Conservation (phyloP, 441 rosid species). For the Melastoma candidum region DNA sequence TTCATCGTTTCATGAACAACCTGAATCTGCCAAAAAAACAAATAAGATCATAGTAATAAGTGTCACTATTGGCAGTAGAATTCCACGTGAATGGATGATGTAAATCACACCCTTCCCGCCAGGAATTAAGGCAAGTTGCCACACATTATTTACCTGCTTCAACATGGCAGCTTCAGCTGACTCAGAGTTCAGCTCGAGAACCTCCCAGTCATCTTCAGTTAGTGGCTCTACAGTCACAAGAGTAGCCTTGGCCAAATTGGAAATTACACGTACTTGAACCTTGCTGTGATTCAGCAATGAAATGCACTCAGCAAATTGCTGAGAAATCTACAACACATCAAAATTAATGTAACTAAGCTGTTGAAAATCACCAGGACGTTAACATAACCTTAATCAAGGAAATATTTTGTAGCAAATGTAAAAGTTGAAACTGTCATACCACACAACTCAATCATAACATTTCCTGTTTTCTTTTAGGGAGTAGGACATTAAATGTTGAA, state of each 20-base stretch:
- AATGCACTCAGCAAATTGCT: conserved; percentile 76
- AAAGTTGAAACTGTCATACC: too few relatives aligned
- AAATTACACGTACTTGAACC: conserved; percentile 55
- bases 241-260: conserved; percentile 63
- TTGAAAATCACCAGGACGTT: too few relatives aligned
- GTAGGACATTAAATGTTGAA: too few relatives aligned
- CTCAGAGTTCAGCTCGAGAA: conserved; percentile 86
- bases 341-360: background rate
- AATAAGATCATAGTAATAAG: too few relatives aligned
- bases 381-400: too few relatives aligned
- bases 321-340: conserved; percentile 40
- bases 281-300: conserved; percentile 43
- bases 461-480: too few relatives aligned
- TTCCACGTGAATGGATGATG: background rate
- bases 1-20: conserved; percentile 68
- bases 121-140: background rate
- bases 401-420: too few relatives aligned
- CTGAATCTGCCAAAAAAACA: conserved; percentile 43
- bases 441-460: too few relatives aligned
- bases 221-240: conserved; percentile 76
- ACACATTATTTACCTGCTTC: conserved; percentile 46
- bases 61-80: too few relatives aligned
- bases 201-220: conserved; percentile 98
- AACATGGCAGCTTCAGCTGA: conserved; percentile 74
- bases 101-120: background rate